Base-by-base conservation (phyloP, 495 filamentous ascomycete species). In the Xylaria acuta region DNA sequence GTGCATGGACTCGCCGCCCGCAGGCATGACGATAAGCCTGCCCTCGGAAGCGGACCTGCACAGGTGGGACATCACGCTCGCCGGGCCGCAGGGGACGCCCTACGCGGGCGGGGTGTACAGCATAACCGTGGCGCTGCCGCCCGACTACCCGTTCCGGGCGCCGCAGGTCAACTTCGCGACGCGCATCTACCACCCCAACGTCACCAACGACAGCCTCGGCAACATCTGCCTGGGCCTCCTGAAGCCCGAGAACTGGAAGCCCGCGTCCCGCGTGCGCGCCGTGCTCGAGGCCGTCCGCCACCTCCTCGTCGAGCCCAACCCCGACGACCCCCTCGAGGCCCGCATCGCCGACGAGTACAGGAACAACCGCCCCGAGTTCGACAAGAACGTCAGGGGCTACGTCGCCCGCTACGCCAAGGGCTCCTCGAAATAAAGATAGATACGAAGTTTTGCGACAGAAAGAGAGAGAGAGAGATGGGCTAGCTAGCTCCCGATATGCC, bases 171-270 rank as follows among this genome's bases (percentile, higher is more conserved):
- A 85, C 75, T 99, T 98, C 89, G 87, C 88, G 64, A 99, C 96
- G 49, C 97, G 96, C 79, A 94, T 99, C 84, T 99, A 97, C 86
- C 96, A 99, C 86, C 97, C 97, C 18, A 99, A 99, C 83, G 90
- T 99, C 58, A 94, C 93, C 78, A 97, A 97, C 86, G 97, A 98
- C 81, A 91, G 91, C 75, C 60, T 92, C 70, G 96, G 96, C 11
- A 89, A 86, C 78, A 97, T 99, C 92, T 99, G 96, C 81, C 87
- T 99, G 43, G 92, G 90, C 12, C 90, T 97, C 82, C 88, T 99
- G 73, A 92, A 94, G 70, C 75, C 90, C 30, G 97, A 98, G 71
- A 92, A 94, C 77, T 99, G 97, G 97, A 99, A 99, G 86, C 96
- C 96, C 1, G 90, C 89, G 40, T 92, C 90, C 71, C 92, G 91